Percentiles rank a stretch among this genome's conserved stretches.
These are phyloP conservation scores for Trichoderma asperellum DNA, from an alignment of 2,329 filamentous ascomycete species.

Conservation along the genomic window DNA sequence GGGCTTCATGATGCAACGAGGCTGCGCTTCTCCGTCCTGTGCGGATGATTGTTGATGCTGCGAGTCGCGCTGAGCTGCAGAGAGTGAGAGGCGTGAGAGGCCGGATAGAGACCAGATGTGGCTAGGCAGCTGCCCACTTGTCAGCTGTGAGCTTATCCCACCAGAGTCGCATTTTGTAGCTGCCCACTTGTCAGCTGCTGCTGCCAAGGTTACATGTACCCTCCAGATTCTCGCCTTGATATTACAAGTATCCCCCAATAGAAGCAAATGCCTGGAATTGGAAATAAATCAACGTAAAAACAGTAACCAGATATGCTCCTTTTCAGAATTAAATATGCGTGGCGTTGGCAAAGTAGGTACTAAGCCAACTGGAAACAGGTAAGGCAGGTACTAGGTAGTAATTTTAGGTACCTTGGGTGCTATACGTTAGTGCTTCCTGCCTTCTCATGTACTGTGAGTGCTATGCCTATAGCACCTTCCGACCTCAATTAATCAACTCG, in stretches of 20 bases:
- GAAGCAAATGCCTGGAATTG: neutral
- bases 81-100: neutral
- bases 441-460: too few relatives aligned
- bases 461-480: neutral
- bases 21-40: constrained; percentile 5
- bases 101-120: neutral
- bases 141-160: constrained; percentile 13
- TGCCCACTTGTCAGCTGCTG: neutral
- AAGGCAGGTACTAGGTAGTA: too few relatives aligned
- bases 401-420: too few relatives aligned
- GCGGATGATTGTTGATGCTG: neutral
- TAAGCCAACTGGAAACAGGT: neutral
- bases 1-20: constrained; percentile 54
- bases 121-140: neutral
- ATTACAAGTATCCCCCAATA: neutral
- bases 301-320: neutral
- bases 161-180: neutral
- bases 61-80: neutral
- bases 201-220: neutral
- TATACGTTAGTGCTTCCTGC: too few relatives aligned
- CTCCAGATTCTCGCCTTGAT: neutral
- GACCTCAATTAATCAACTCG: neutral
- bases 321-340: neutral
- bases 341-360: neutral
- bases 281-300: neutral